These are phyloP conservation scores for Fusarium sp. DNA, from an alignment of 2,329 filamentous ascomycete genomes.

Conservation along the genomic window DNA sequence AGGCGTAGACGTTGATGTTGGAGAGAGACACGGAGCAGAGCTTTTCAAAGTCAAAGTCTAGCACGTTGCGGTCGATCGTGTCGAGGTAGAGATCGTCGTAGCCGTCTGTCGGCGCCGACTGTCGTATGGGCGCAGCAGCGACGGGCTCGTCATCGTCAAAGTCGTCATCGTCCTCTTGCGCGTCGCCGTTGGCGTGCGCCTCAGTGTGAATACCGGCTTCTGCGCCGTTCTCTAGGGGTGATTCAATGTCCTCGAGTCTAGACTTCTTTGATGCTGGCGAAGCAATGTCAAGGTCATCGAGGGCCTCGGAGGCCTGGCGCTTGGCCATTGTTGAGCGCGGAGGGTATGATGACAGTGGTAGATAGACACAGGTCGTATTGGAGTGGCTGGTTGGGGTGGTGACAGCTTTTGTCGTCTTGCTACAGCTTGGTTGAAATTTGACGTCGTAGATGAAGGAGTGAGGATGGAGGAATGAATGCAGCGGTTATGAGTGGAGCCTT, in stretches of 20 bases:
- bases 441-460: slow-evolving; percentile 29
- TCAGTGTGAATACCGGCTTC: slow-evolving; percentile 38
- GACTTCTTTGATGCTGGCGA: slow-evolving; percentile 68
- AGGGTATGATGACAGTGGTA: no score
- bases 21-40: slow-evolving; percentile 94
- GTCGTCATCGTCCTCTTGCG: slow-evolving; percentile 48
- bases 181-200: slow-evolving; percentile 44
- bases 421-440: slow-evolving; percentile 22
- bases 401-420: background rate
- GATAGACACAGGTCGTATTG: background rate
- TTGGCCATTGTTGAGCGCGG: slow-evolving; percentile 54
- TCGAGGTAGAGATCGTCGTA: slow-evolving; percentile 98
- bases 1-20: slow-evolving; percentile 99
- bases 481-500: slow-evolving; percentile 33
- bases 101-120: slow-evolving; percentile 80
- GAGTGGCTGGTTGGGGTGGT: background rate
- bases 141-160: slow-evolving; percentile 55
- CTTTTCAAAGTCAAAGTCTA: slow-evolving; percentile 99
- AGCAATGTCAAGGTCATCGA: slow-evolving; percentile 64
- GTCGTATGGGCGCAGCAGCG: slow-evolving; percentile 52
- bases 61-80: slow-evolving; percentile 89
- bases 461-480: slow-evolving; percentile 18
- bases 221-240: slow-evolving; percentile 49
- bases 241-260: slow-evolving; percentile 58
- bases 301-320: slow-evolving; percentile 66